Evolutionary conservation across 208 protist genomes (phyloP).

Genomic region (Balamuthia mandrillaris): DNA sequence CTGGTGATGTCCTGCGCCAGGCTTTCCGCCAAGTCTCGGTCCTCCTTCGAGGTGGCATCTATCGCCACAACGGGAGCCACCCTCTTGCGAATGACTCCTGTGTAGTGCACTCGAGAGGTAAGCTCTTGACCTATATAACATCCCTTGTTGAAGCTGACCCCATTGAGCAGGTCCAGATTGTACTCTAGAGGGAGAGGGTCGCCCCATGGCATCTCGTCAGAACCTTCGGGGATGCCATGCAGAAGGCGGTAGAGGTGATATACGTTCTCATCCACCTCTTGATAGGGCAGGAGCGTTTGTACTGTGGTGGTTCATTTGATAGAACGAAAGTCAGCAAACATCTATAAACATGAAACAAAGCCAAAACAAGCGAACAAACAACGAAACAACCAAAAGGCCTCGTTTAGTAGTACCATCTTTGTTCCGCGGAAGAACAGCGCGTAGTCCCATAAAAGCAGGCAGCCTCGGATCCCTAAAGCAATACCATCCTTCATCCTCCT

Average conservation of each 20-base stretch:
- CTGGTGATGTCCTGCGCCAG: no score
- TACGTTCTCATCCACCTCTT: neutral
- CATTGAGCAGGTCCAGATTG: constrained; percentile 85
- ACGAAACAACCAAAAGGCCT: neutral
- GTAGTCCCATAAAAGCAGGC: neutral
- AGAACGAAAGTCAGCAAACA: neutral
- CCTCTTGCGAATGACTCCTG: constrained; percentile 87
- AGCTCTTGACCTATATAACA: constrained; percentile 95
- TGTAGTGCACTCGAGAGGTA: constrained; percentile 88
- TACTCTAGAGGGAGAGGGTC: constrained; percentile 70
- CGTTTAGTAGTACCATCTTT: neutral
- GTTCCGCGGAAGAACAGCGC: neutral
- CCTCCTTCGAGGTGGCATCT: no score
- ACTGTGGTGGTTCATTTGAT: neutral
- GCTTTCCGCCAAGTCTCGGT: no score
- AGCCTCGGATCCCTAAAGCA: no score
- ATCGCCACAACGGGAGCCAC: no score
- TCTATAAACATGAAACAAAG: no score
- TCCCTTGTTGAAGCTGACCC: constrained; percentile 88
- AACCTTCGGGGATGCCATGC: neutral
- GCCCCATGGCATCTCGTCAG: neutral
- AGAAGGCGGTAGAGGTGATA: neutral
- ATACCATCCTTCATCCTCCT: no score
- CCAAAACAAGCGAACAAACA: no score
- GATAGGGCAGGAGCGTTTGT: neutral